Evolutionary conservation across 2,329 filamentous ascomycete genomes (phyloP).

Genomic region (Fonsecaea pugnacius): DNA sequence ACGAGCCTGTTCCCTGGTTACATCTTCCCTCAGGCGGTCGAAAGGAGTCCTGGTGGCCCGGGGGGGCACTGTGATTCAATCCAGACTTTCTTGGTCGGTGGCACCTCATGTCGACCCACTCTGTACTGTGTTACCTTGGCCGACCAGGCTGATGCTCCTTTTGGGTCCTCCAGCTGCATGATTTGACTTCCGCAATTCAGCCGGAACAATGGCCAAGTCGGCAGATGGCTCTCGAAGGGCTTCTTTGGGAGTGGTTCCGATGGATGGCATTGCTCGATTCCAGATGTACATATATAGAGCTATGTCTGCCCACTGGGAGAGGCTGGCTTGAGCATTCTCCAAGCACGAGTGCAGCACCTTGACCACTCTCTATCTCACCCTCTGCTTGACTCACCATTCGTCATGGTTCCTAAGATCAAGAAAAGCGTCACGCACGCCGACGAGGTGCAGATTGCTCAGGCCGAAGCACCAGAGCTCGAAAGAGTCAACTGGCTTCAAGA

Average conservation of each 20-base stretch:
- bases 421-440: conserved; percentile 27
- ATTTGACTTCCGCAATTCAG: conserved; percentile 15
- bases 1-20: conserved; percentile 7
- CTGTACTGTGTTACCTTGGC: conserved; percentile 1
- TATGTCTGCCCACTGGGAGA: not conserved
- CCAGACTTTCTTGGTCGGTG: conserved; percentile 6
- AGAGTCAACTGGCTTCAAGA: conserved; percentile 62
- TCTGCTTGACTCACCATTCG: conserved; percentile 3
- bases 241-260: not conserved
- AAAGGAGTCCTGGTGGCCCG: conserved; percentile 6
- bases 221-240: conserved; percentile 9
- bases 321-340: not conserved
- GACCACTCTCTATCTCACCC: not conserved
- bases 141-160: conserved; percentile 12
- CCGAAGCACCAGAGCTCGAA: conserved; percentile 57
- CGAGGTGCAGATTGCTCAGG: conserved; percentile 48
- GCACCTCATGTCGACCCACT: conserved; percentile 15
- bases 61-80: conserved; percentile 4
- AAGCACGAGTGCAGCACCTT: not conserved
- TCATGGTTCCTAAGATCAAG: conserved; percentile 27
- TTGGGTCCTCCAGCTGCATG: not conserved
- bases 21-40: conserved; percentile 10
- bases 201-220: conserved; percentile 10
- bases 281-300: conserved; percentile 4
- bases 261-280: not conserved